Conservation (phyloP, 495 filamentous ascomycete genomes). For the Hypoxylon subgilvum region DNA sequence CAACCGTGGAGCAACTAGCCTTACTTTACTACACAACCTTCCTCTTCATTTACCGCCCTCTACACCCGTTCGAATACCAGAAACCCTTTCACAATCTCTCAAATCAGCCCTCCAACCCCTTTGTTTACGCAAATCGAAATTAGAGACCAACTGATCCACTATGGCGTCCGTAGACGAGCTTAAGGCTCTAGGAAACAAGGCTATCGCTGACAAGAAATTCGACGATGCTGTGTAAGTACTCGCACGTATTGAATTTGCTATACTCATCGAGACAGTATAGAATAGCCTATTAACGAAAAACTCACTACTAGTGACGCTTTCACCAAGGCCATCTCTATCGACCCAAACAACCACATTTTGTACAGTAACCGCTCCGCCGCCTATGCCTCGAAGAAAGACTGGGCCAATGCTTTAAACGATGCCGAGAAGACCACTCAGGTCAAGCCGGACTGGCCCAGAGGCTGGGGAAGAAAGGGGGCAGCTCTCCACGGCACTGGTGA, state of each 20-base stretch:
- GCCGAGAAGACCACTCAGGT: slow-evolving; percentile 89
- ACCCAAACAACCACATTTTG: slow-evolving; percentile 89
- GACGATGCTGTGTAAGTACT: slow-evolving; percentile 93
- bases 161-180: slow-evolving; percentile 67
- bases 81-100: too few relatives aligned
- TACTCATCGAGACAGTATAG: slow-evolving; percentile 24
- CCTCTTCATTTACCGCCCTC: background rate
- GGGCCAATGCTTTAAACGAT: slow-evolving; percentile 81
- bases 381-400: slow-evolving; percentile 90
- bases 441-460: slow-evolving; percentile 98
- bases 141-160: background rate
- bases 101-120: background rate
- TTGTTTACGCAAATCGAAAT: slow-evolving; percentile 1
- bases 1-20: too few relatives aligned
- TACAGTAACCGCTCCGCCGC: slow-evolving; percentile 97
- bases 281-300: background rate
- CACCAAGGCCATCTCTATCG: slow-evolving; percentile 87
- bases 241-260: too few relatives aligned
- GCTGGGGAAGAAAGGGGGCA: slow-evolving; percentile 89
- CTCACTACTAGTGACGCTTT: slow-evolving; percentile 76
- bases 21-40: too few relatives aligned
- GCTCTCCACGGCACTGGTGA: slow-evolving; percentile 87
- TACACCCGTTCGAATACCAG: too few relatives aligned
- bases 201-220: slow-evolving; percentile 95
- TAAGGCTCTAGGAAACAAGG: slow-evolving; percentile 97